phyloP scores from a whole-genome alignment of 352 stramenopile species.

The Phytophthora foliorum region DNA sequence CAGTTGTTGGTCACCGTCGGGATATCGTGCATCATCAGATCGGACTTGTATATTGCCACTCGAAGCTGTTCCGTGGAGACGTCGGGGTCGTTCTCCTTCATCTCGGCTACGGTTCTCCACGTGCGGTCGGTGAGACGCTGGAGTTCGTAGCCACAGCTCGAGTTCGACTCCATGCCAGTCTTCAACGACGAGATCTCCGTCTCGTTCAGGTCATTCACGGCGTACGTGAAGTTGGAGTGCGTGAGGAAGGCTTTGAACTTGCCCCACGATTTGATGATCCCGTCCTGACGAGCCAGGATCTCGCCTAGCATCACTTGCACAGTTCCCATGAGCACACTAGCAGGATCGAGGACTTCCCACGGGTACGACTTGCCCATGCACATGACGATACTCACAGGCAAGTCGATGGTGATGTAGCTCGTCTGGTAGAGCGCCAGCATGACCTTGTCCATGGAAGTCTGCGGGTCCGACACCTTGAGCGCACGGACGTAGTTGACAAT shows the following conservation, averaged over 20 bases:
- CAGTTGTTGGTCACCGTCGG: conserved; percentile 46
- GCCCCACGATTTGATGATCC: conserved; percentile 29
- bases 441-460: conserved; percentile 28
- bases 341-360: conserved; percentile 33
- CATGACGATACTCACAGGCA: conserved; percentile 43
- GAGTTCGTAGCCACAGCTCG: conserved; percentile 48
- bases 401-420: conserved; percentile 46
- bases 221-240: conserved; percentile 38
- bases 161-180: conserved; percentile 39
- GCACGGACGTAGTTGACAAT: conserved; percentile 44
- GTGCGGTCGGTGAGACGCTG: conserved; percentile 43
- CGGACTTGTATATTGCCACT: conserved; percentile 36
- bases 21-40: conserved; percentile 45
- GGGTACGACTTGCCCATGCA: conserved; percentile 37
- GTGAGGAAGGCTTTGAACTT: conserved; percentile 41
- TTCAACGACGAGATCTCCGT: conserved; percentile 50
- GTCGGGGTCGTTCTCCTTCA: conserved; percentile 29
- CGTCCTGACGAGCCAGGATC: conserved; percentile 31
- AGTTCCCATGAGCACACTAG: conserved; percentile 34
- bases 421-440: conserved; percentile 43
- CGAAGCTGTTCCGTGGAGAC: conserved; percentile 28
- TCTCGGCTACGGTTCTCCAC: conserved; percentile 39
- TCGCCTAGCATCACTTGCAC: conserved; percentile 35
- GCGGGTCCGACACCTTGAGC: conserved; percentile 32
- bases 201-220: conserved; percentile 43